Base-by-base conservation (phyloP, 2,329 filamentous ascomycete genomes). In the Emmonsiellopsis sp. region DNA sequence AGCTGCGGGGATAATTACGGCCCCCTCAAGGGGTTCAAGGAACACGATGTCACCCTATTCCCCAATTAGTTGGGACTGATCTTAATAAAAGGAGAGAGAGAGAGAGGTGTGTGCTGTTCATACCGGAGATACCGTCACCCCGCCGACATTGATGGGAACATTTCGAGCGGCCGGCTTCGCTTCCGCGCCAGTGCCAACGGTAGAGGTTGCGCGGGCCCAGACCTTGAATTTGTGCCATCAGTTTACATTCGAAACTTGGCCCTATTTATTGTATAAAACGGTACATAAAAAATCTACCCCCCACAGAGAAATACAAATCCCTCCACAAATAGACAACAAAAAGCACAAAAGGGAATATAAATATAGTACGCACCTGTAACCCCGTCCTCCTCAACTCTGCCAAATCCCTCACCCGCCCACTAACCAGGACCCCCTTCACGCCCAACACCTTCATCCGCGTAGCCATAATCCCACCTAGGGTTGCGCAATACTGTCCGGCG, bases 391-490 rank as follows among this genome's bases (percentile, higher is more conserved):
- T 73, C 55, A 88, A 66, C 62, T 86, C 82, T 13, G 70, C 71
- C 15, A 89, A 62, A 70, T 90, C 87, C 56, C 86, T 76, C 5
- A 85, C 79, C 40, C 86, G 73, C 1, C 86, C 86, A 59, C 82
- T 78, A 7, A 88, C 82, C n/a, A 89, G 70, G 9, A 85, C 77
- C 2, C 77, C 85, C 59, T 75, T 73, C 15, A 79, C 80, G 11
- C 80, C 79, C 9, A 84, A 74, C 11, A 77, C 66, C 61, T 82
- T 81, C 78, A 89, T 86, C 16, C 86, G 76, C 32, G 79, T 73
- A 5, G 84, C 86, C 79, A 89, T 86, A 58, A 90, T 87, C 15
- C 86, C 86, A n/a, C 87, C 87, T 5, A 87, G 77, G 7, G 87
- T 78, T 5, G 86, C 86, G 67, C 86, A 88, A 50, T 76, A 77